phyloP scores from a whole-genome alignment of 140 eudicot genomes.

The Bidens hawaiensis region DNA sequence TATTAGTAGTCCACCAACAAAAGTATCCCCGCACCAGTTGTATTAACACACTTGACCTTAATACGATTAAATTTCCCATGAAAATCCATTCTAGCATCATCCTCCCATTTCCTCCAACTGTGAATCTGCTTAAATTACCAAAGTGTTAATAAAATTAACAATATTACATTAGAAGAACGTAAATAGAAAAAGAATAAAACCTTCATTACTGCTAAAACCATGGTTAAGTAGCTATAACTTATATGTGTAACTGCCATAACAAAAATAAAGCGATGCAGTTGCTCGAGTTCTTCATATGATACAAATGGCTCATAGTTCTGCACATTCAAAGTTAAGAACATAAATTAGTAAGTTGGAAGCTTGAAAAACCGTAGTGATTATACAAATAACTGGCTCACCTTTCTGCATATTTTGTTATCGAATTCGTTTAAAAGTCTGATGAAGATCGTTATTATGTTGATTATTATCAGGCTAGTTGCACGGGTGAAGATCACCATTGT shows the following conservation, averaged over 20 bases:
- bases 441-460: constrained; percentile 42
- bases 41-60: too few relatives aligned
- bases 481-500: constrained; percentile 72
- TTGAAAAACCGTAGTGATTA: not conserved
- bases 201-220: constrained; percentile 98
- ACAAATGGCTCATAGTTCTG: constrained; percentile 95
- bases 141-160: not conserved
- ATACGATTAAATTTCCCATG: too few relatives aligned
- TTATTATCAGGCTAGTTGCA: constrained; percentile 61
- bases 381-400: constrained; percentile 42
- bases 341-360: not conserved
- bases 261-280: constrained; percentile 89
- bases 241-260: constrained; percentile 95
- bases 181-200: constrained; percentile 28
- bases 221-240: constrained; percentile 90
- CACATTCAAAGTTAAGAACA: constrained; percentile 4
- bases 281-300: constrained; percentile 97
- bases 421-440: constrained; percentile 50
- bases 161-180: not conserved
- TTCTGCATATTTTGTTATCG: constrained; percentile 55
- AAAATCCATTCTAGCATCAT: constrained; percentile 82
- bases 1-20: too few relatives aligned
- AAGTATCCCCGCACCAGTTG: too few relatives aligned
- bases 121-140: constrained; percentile 72
- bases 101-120: constrained; percentile 97